A percentile compares a stretch with the other conserved stretches of the same genome.
phyloP scores from a whole-genome alignment of 169 alveolate species.

The Plasmodium vivax region DNA sequence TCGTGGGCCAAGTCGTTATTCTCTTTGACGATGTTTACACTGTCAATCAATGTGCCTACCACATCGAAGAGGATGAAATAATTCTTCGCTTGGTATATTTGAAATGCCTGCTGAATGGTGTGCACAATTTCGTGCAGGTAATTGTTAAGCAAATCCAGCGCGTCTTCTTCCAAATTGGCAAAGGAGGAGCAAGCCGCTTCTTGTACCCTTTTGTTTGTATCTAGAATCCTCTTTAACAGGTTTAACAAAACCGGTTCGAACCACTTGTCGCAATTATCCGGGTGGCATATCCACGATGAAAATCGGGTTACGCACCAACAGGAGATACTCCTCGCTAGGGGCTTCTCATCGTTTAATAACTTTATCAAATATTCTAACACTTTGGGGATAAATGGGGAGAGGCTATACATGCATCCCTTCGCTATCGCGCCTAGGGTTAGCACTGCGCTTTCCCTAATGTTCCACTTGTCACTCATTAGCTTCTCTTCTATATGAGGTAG shows the following conservation, averaged over 20 bases:
- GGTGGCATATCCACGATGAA: conserved; percentile 87
- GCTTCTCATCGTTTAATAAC: conserved; percentile 84
- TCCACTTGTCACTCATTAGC: conserved; percentile 90
- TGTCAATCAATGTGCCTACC: conserved; percentile 85
- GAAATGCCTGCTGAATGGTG: conserved; percentile 84
- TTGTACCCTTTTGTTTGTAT: conserved; percentile 92
- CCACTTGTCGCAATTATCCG: conserved; percentile 76
- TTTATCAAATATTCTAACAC: conserved; percentile 86
- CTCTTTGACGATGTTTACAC: conserved; percentile 75
- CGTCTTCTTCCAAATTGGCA: conserved; percentile 90
- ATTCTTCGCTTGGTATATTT: conserved; percentile 85
- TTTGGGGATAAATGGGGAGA: conserved; percentile 88
- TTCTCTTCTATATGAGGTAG: conserved; percentile 86
- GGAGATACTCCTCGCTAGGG: conserved; percentile 91
- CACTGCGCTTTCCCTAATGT: conserved; percentile 90
- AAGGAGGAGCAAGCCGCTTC: conserved; percentile 95
- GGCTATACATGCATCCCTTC: conserved; percentile 87
- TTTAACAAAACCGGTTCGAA: conserved; percentile 76
- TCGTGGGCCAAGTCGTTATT: conserved; percentile 67
- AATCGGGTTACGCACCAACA: conserved; percentile 93
- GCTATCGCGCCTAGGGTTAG: conserved; percentile 93
- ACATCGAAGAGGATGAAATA: conserved; percentile 88
- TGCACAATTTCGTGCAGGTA: conserved; percentile 82
- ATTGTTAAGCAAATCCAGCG: conserved; percentile 80
- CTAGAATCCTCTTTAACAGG: conserved; percentile 86